These are phyloP conservation scores for Orbilia ellipsospora DNA, from an alignment of 2,329 filamentous ascomycete genomes.

Conservation along the genomic window DNA sequence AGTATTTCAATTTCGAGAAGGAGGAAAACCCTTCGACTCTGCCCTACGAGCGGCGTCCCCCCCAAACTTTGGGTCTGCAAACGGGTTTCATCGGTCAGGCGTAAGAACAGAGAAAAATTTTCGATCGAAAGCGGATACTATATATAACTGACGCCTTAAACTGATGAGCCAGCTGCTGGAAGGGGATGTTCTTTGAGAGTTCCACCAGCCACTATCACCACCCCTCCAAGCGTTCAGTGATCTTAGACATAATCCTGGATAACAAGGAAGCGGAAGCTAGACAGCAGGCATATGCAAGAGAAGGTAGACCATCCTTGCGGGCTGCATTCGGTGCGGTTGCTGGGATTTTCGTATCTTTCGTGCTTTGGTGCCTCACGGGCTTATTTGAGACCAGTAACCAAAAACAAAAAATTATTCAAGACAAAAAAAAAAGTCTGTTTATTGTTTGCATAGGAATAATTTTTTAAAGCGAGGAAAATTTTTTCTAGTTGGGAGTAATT, in stretches of 20 bases:
- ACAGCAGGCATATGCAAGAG: slow-evolving; percentile 51
- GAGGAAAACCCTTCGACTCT: neutral
- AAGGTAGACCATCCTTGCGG: slow-evolving; percentile 48
- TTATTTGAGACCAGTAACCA: slow-evolving; percentile 22
- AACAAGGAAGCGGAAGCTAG: slow-evolving; percentile 49
- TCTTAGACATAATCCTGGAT: slow-evolving; percentile 50
- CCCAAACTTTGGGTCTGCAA: slow-evolving; percentile 32
- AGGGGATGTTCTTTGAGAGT: slow-evolving; percentile 27
- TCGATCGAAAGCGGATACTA: slow-evolving; percentile 52
- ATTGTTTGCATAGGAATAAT: slow-evolving; percentile 7
- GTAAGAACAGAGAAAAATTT: slow-evolving; percentile 28
- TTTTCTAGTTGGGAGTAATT: slow-evolving; percentile 31
- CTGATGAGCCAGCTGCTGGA: slow-evolving; percentile 38
- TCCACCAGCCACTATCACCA: slow-evolving; percentile 53
- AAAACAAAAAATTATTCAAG: slow-evolving; percentile 26
- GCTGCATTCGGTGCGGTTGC: slow-evolving; percentile 53
- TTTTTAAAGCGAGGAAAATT: slow-evolving; percentile 20
- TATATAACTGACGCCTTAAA: slow-evolving; percentile 52
- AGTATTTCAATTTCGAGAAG: neutral
- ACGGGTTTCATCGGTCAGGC: slow-evolving; percentile 47
- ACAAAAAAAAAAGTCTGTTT: slow-evolving; percentile 17
- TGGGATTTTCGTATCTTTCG: slow-evolving; percentile 46
- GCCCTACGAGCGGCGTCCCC: slow-evolving; percentile 13
- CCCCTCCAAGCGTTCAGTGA: slow-evolving; percentile 32
- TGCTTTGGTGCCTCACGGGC: slow-evolving; percentile 30